phyloP scores from a whole-genome alignment of 139 green algal genomes.

The Diplosphaera chodatii region DNA sequence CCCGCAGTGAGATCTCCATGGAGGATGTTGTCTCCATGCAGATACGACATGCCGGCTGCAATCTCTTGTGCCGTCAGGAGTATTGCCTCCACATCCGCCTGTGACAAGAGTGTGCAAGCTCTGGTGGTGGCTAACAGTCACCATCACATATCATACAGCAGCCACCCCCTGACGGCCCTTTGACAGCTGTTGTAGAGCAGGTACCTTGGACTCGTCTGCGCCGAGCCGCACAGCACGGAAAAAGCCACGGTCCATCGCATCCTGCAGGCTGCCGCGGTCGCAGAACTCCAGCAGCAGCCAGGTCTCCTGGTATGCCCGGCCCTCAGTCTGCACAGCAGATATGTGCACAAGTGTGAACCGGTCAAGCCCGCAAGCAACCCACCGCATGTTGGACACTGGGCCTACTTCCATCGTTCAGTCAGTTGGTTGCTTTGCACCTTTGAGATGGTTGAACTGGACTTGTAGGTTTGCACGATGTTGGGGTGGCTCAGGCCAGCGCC shows the following conservation, averaged over 20 bases:
- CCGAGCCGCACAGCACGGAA: conserved; percentile 5
- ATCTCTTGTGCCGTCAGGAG: conserved; percentile 27
- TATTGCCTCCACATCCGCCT: background rate
- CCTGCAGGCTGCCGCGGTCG: conserved; percentile 21
- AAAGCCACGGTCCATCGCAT: conserved; percentile 24
- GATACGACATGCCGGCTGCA: conserved; percentile 29
- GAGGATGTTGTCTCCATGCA: conserved; percentile 34
- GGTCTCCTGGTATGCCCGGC: conserved; percentile 6
- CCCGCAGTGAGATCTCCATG: conserved; percentile 42
- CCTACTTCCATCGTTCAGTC: no score
- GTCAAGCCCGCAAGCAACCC: no score
- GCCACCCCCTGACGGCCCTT: no score
- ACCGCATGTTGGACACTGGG: no score
- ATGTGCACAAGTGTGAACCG: no score
- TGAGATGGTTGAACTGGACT: conserved; percentile 5
- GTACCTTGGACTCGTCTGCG: background rate
- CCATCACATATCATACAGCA: no score
- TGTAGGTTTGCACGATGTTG: conserved; percentile 30
- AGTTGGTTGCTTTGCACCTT: background rate
- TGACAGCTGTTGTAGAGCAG: no score
- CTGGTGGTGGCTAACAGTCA: no score
- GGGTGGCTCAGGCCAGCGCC: conserved; percentile 6
- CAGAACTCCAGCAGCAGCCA: conserved; percentile 35
- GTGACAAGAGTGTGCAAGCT: background rate
- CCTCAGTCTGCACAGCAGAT: background rate